These are phyloP conservation scores for Serendipita sp. DNA, from an alignment of 768 basidiomycete genomes.

Conservation along the genomic window DNA sequence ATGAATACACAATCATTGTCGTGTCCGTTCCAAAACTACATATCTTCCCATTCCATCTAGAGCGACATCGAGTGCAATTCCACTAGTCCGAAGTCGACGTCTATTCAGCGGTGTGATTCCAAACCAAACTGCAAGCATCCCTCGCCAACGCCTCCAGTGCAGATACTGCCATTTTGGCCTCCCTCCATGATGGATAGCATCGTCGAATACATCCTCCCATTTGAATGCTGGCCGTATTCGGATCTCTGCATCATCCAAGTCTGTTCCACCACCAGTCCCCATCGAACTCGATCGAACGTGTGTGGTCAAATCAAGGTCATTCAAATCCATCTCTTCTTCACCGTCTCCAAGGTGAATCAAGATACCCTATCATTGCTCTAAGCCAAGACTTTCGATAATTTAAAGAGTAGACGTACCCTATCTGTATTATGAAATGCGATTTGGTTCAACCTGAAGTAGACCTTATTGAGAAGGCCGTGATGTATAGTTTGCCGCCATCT, in stretches of 20 bases:
- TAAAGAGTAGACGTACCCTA: constrained; percentile 23
- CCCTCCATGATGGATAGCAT: constrained; percentile 27
- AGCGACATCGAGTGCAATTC: constrained; percentile 42
- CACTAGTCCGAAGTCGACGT: constrained; percentile 31
- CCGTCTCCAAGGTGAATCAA: constrained; percentile 45
- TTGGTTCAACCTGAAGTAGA: constrained; percentile 57
- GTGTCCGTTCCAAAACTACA: constrained; percentile 24
- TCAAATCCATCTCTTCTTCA: constrained; percentile 38
- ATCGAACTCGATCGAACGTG: constrained; percentile 34
- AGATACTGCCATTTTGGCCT: constrained; percentile 18
- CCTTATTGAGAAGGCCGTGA: constrained; percentile 50
- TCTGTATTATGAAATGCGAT: constrained; percentile 38
- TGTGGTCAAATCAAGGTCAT: constrained; percentile 40
- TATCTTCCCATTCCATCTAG: constrained; percentile 38
- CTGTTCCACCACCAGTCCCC: constrained; percentile 55
- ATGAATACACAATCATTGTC: neutral
- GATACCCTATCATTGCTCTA: constrained; percentile 29
- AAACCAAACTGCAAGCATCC: constrained; percentile 51
- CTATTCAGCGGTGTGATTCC: constrained; percentile 51
- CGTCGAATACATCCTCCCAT: constrained; percentile 53
- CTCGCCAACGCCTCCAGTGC: constrained; percentile 20
- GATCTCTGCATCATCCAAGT: constrained; percentile 46
- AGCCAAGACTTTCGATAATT: neutral
- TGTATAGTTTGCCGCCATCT: constrained; percentile 36
- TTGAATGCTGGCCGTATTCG: constrained; percentile 44